These are phyloP conservation scores for Protomyces inouyei DNA, from an alignment of 1,139 yeast genomes.

Conservation along the genomic window DNA sequence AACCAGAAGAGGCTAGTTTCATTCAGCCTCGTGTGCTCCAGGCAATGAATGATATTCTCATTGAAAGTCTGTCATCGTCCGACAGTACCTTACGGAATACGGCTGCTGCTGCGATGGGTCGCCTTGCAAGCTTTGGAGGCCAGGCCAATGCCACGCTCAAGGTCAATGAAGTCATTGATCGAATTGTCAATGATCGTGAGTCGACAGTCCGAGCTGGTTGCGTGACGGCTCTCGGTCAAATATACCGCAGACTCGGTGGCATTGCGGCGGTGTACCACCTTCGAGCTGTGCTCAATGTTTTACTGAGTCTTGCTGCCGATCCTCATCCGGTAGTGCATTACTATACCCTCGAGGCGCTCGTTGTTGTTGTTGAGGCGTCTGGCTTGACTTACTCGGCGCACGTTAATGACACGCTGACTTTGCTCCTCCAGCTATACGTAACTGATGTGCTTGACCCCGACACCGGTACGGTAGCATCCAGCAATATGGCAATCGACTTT, in stretches of 20 bases:
- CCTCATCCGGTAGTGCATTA: slow-evolving; percentile 81
- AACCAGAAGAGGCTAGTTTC: slow-evolving; percentile 1
- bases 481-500: slow-evolving; percentile 47
- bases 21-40: slow-evolving; percentile 31
- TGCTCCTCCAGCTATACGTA: slow-evolving; percentile 47
- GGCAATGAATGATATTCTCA: slow-evolving; percentile 56
- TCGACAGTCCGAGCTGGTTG: slow-evolving; percentile 66
- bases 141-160: slow-evolving; percentile 46
- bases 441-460: slow-evolving; percentile 55
- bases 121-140: slow-evolving; percentile 48
- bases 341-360: slow-evolving; percentile 61
- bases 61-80: slow-evolving; percentile 34
- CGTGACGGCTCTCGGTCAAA: slow-evolving; percentile 56
- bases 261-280: slow-evolving; percentile 42
- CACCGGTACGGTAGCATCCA: slow-evolving; percentile 44
- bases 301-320: slow-evolving; percentile 61
- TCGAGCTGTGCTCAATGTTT: slow-evolving; percentile 51
- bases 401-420: slow-evolving; percentile 46
- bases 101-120: slow-evolving; percentile 66
- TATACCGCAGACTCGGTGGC: slow-evolving; percentile 51
- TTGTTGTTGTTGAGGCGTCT: slow-evolving; percentile 52
- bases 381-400: slow-evolving; percentile 49
- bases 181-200: slow-evolving; percentile 55
- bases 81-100: slow-evolving; percentile 42
- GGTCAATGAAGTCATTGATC: slow-evolving; percentile 53